Base-by-base conservation (phyloP, 768 basidiomycete genomes). In the Candolleomyces efflorescens region DNA sequence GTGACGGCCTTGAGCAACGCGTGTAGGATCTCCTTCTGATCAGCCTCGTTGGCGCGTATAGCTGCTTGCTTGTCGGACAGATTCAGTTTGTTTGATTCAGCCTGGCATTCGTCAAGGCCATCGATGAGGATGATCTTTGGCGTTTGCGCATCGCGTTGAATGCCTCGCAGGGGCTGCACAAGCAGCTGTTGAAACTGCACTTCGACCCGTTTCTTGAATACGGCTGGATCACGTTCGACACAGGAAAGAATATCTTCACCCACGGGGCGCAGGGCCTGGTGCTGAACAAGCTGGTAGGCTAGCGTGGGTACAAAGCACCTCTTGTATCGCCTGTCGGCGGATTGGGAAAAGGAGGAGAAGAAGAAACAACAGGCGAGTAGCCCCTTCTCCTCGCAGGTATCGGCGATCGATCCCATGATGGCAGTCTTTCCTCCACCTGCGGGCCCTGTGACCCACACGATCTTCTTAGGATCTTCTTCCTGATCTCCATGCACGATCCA, bases 101-200 rank as follows among this genome's bases (percentile, higher is more conserved):
- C 59, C 3, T 45, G 3, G 38, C 58, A 59, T 24, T 59, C 61
- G 50, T 62, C 61, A 4, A 62, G 37, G 12, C 58, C 61, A 37
- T 62, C 61, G 17, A 59, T 50, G n/a, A n/a, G n/a, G n/a, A n/a
- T n/a, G n/a, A 44, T n/a, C 24, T 26, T 45, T 4, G 3, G n/a
- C 20, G 43, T 1, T 11, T 17, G 43, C 13, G 43, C 20, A 13
- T 9, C 24, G 9, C 24, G 12, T 48, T 7, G 12, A 22, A 5
- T 22, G 5, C 17, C 41, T 43, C 41, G 41, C 6, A 48, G n/a
- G 2, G 46, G 46, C 46, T 24, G 17, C 46, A 55, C 20, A 17
- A 55, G 12, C 23, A 55, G 43, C 3, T 12, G 4, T 1, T 26
- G 2, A 3, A 55, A 4, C 24, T 55, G 54, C 1, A 24, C 24